Evolutionary conservation across 495 filamentous ascomycete species (phyloP), one percentile per base, ranked within the genome.

Genomic region (Usnea hakonensis): DNA sequence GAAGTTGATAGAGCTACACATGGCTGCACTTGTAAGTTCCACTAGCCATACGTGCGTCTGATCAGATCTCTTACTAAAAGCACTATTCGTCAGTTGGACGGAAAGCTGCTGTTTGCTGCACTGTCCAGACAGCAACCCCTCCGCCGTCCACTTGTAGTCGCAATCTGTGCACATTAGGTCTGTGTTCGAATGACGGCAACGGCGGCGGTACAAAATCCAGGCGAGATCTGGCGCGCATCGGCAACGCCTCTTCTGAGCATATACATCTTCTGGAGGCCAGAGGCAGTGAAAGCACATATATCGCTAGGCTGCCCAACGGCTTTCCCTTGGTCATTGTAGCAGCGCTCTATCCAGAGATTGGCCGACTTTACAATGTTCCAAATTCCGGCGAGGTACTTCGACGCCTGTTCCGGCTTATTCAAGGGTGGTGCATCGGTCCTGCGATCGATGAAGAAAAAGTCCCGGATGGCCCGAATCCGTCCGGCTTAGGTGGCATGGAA

Each of bases 171-270:
- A 54, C 10, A 21, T 23, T 23, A 13, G 50, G 50, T 10, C 28
- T 54, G n/a, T 54, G 50, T 30, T 23, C 50, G n/a, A 54, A 54
- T 23, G 50, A 54, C 28, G 50, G 50, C 19, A 23, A 54, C 28
- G 11, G 11, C 28, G 50, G 50, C 50, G 28, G 19, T 21, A 21
- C 50, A 23, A 21, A 10, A 54, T 23, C 19, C 50, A 54, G 28
- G 50, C 50, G 50, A 54, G 50, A 23, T 54, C 50, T 54, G 19
- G 50, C 50, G n/a, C n/a, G 19, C 50, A 54, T 54, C 50, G 50
- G 28, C 50, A 23, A 13, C 50, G 50, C 19, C 13, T 54, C 50
- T 30, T 23, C n/a, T 21, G 50, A 54, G 28, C n/a, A 30, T 30
- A 13, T 54, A 30, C 50, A 54, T 30, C 19, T 30, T 54, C 28